These are phyloP conservation scores for Podospora bellae-mahoneyi DNA, from an alignment of 495 filamentous ascomycete genomes.

Conservation along the genomic window DNA sequence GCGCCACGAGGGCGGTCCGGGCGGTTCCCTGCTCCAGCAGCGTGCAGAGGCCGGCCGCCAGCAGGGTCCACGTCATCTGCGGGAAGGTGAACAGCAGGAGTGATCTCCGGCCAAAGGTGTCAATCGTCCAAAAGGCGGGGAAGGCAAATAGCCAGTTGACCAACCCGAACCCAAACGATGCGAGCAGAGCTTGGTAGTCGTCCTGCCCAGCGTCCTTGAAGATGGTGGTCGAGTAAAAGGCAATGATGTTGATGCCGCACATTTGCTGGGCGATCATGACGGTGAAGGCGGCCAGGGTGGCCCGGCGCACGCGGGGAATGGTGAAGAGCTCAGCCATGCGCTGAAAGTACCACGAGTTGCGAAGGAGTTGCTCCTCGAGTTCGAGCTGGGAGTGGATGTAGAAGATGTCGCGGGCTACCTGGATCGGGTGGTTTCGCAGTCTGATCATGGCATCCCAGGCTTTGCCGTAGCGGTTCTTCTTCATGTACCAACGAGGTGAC, in stretches of 20 bases:
- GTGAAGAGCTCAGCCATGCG: conserved; percentile 58
- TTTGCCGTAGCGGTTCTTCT: conserved; percentile 58
- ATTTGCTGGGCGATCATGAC: conserved; percentile 83
- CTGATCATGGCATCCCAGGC: conserved; percentile 60
- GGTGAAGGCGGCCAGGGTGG: conserved; percentile 57
- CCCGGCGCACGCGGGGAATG: conserved; percentile 59
- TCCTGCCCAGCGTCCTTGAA: conserved; percentile 53
- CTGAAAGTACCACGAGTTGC: conserved; percentile 43
- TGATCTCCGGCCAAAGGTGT: conserved; percentile 73
- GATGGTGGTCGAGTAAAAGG: conserved; percentile 74
- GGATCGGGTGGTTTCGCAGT: conserved; percentile 62
- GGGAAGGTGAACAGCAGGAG: conserved; percentile 84
- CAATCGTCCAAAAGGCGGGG: conserved; percentile 80
- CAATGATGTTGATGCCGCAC: conserved; percentile 81
- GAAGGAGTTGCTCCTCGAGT: conserved; percentile 39
- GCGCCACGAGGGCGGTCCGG: conserved; percentile 60
- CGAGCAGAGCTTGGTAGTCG: conserved; percentile 59
- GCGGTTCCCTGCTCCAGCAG: conserved; percentile 50
- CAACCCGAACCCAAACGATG: conserved; percentile 74
- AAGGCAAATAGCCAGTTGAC: conserved; percentile 83
- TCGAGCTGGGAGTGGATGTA: conserved; percentile 61
- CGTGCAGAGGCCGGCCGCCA: conserved; percentile 69
- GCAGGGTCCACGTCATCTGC: conserved; percentile 75
- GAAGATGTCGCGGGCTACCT: conserved; percentile 74
- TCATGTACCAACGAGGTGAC: conserved; percentile 61